phyloP scores from a whole-genome alignment of 177 flowering plant genomes.

The Vitis hybrid region DNA sequence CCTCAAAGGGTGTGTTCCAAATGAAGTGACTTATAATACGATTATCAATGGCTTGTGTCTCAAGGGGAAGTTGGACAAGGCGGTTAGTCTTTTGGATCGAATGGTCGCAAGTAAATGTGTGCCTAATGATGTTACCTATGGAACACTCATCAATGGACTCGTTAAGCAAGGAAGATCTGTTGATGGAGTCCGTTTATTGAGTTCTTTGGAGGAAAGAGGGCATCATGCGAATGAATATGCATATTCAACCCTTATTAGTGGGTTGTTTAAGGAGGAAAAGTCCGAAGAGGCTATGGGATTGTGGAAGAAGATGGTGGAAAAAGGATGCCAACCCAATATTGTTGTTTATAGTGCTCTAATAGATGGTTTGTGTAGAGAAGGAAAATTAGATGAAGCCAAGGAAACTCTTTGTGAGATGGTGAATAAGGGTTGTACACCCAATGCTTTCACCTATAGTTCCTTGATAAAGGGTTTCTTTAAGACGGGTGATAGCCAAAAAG shows the following conservation, averaged over 20 bases:
- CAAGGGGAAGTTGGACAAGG: slow-evolving; percentile 77
- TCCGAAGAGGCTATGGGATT: slow-evolving; percentile 53
- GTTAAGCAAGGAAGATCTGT: slow-evolving; percentile 63
- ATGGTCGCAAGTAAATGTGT: slow-evolving; percentile 65
- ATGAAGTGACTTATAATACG: slow-evolving; percentile 75
- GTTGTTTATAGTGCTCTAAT: slow-evolving; percentile 74
- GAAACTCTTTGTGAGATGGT: slow-evolving; percentile 52
- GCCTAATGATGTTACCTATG: slow-evolving; percentile 76
- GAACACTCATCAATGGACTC: slow-evolving; percentile 79
- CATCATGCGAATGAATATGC: slow-evolving; percentile 46
- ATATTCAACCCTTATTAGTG: slow-evolving; percentile 72
- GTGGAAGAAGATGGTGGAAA: slow-evolving; percentile 66
- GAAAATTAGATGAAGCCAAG: slow-evolving; percentile 56
- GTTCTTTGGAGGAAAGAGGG: slow-evolving; percentile 71
- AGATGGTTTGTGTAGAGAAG: slow-evolving; percentile 70
- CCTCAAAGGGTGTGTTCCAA: slow-evolving; percentile 81
- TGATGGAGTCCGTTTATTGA: slow-evolving; percentile 48
- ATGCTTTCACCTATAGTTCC: slow-evolving; percentile 76
- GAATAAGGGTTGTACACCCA: slow-evolving; percentile 51
- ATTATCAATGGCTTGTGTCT: slow-evolving; percentile 79
- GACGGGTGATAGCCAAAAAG: slow-evolving; percentile 46
- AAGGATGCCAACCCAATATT: slow-evolving; percentile 61
- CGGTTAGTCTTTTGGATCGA: slow-evolving; percentile 51
- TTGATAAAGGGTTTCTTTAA: slow-evolving; percentile 71
- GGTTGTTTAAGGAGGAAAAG: slow-evolving; percentile 75